These are phyloP conservation scores for Pugionium cornutum DNA, from an alignment of 345 rosid genomes.

Conservation along the genomic window DNA sequence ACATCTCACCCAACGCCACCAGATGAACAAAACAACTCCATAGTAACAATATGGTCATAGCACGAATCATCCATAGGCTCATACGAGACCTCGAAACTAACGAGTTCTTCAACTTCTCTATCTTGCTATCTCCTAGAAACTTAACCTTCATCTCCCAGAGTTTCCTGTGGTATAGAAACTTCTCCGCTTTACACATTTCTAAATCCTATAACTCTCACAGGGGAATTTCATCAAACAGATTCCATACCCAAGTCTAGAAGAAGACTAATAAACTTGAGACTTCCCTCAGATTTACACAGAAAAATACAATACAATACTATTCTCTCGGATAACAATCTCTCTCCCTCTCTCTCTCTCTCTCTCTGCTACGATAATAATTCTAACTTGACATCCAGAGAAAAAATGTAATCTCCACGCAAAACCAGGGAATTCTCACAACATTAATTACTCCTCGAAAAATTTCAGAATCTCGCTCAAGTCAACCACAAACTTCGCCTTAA, in stretches of 20 bases:
- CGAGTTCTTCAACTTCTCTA: constrained; percentile 58
- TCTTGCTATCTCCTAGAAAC: constrained; percentile 48
- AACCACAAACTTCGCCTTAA: constrained; percentile 25
- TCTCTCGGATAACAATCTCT: constrained; percentile 1
- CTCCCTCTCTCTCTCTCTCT: not conserved
- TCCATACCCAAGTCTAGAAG: not conserved
- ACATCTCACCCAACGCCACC: constrained; percentile 80
- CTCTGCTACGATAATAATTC: not conserved
- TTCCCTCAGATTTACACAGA: constrained; percentile 22
- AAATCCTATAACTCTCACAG: constrained; percentile 19
- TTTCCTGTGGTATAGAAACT: constrained; percentile 35
- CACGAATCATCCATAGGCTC: constrained; percentile 92
- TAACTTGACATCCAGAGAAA: constrained; percentile 11
- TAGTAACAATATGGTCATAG: constrained; percentile 76
- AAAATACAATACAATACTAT: not conserved
- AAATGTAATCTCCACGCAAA: constrained; percentile 35
- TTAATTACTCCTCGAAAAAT: constrained; percentile 36
- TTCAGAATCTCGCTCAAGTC: constrained; percentile 27
- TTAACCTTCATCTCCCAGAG: constrained; percentile 49
- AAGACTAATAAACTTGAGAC: constrained; percentile 15
- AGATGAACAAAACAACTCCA: constrained; percentile 97
- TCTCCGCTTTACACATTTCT: constrained; percentile 40
- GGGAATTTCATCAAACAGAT: constrained; percentile 27
- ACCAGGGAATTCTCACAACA: constrained; percentile 32
- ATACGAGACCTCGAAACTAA: constrained; percentile 48